Evolutionary conservation across 129 eudicot genomes (phyloP).

Genomic region (Kitagawia praeruptora): DNA sequence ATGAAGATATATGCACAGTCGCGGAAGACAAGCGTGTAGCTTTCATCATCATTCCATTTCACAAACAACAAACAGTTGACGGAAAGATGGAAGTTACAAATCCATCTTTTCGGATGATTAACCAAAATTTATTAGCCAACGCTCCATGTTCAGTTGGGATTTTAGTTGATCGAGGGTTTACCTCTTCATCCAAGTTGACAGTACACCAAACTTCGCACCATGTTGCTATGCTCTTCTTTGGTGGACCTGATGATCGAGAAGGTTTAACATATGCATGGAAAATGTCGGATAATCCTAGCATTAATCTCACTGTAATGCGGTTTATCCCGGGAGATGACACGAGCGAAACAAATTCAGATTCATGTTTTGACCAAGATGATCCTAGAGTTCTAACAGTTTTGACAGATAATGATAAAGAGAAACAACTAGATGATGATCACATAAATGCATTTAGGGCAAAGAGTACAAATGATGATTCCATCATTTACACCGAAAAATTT

Average conservation of each 20-base stretch:
- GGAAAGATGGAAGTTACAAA: constrained; percentile 79
- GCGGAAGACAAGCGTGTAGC: constrained; percentile 81
- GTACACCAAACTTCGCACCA: constrained; percentile 44
- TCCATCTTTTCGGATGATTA: constrained; percentile 49
- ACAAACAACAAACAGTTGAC: constrained; percentile 82
- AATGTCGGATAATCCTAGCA: constrained; percentile 56
- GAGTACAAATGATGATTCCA: constrained; percentile 27
- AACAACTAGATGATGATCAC: constrained; percentile 54
- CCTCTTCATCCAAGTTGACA: constrained; percentile 40
- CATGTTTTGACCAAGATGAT: constrained; percentile 14
- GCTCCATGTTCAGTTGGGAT: constrained; percentile 86
- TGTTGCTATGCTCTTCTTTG: constrained; percentile 68
- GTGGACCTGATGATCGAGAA: constrained; percentile 87
- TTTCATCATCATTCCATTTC: constrained; percentile 67
- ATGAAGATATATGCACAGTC: constrained; percentile 69
- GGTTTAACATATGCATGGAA: constrained; percentile 66
- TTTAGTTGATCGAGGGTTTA: constrained; percentile 70
- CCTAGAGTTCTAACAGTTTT: constrained; percentile 38
- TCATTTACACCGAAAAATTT: constrained; percentile 34
- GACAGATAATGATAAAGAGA: constrained; percentile 56
- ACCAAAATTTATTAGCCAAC: constrained; percentile 65
- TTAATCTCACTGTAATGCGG: constrained; percentile 46
- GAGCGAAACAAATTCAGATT: neutral
- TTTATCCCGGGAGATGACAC: constrained; percentile 38
- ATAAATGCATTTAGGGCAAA: constrained; percentile 42